Evolutionary conservation across 805 yeast genomes (phyloP).

Genomic region (Candida ulmi): DNA sequence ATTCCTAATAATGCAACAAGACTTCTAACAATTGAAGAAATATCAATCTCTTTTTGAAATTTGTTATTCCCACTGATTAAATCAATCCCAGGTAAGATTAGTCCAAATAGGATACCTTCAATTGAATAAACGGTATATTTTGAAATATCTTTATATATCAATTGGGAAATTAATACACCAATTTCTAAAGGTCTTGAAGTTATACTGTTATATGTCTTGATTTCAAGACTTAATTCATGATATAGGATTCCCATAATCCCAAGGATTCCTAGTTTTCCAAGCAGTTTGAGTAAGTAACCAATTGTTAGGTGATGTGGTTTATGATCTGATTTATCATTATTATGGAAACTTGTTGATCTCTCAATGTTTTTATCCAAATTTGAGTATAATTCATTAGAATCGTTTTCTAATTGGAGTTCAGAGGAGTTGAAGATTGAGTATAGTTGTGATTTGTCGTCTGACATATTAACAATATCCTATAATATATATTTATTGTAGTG

Average conservation of each 20-base stretch:
- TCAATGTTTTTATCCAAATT: constrained; percentile 10
- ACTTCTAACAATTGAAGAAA: constrained; percentile 25
- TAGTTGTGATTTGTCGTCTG: constrained; percentile 8
- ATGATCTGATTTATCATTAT: not conserved
- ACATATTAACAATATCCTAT: too few relatives aligned
- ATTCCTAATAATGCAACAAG: constrained; percentile 64
- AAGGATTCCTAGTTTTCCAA: constrained; percentile 18
- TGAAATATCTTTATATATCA: constrained; percentile 11
- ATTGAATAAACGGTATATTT: constrained; percentile 31
- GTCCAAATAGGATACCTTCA: constrained; percentile 58
- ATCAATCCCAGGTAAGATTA: constrained; percentile 39
- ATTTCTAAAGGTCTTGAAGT: constrained; percentile 37
- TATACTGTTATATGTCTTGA: constrained; percentile 7
- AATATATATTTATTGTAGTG: too few relatives aligned
- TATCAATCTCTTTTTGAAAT: constrained; percentile 12
- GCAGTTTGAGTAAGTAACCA: not conserved
- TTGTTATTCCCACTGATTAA: constrained; percentile 3
- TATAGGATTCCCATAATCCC: constrained; percentile 16
- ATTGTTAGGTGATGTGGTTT: not conserved
- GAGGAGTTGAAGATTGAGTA: constrained; percentile 10
- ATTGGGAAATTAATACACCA: constrained; percentile 22
- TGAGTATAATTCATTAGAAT: constrained; percentile 9
- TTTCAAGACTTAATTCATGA: not conserved
- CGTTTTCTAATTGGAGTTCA: constrained; percentile 3
- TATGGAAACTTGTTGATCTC: not conserved